Conservation (phyloP, 306 rosid species). For the Hippophae tibetana region DNA sequence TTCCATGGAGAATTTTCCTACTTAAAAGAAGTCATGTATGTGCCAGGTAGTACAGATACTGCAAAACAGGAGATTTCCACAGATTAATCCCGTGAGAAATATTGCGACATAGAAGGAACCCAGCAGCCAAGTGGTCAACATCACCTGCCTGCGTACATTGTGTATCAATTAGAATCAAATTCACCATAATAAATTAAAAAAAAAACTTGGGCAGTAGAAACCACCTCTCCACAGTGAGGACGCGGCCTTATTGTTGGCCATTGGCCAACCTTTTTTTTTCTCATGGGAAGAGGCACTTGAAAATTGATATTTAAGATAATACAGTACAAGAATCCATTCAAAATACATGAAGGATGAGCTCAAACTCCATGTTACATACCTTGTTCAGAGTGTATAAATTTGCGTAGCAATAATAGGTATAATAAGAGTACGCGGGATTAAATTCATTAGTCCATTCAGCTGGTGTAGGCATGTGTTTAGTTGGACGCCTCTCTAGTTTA, state of each 20-base stretch:
- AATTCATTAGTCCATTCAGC: conserved; percentile 75
- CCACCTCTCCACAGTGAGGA: conserved; percentile 90
- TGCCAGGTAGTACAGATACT: conserved; percentile 72
- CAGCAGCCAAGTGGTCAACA: conserved; percentile 77
- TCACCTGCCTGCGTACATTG: conserved; percentile 64
- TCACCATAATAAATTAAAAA: conserved; percentile 4
- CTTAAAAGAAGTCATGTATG: conserved; percentile 17
- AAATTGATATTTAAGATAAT: not conserved
- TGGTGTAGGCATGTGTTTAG: conserved; percentile 89
- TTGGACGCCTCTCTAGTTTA: conserved; percentile 86
- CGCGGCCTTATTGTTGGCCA: conserved; percentile 57
- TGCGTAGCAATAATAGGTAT: conserved; percentile 66
- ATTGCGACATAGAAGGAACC: conserved; percentile 67
- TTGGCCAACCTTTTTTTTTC: not conserved
- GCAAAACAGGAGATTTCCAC: conserved; percentile 75
- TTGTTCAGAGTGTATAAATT: conserved; percentile 72
- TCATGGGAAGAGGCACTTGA: no score
- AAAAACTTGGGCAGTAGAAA: conserved; percentile 12
- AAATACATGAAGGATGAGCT: conserved; percentile 1
- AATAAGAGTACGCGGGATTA: conserved; percentile 81
- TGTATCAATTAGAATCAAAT: conserved; percentile 14
- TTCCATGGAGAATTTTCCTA: not conserved
- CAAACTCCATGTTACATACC: conserved; percentile 28
- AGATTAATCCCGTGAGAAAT: conserved; percentile 80
- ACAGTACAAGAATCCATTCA: not conserved